Evolutionary conservation across 2,329 filamentous ascomycete genomes (phyloP).

Genomic region (Diaporthe sp.): DNA sequence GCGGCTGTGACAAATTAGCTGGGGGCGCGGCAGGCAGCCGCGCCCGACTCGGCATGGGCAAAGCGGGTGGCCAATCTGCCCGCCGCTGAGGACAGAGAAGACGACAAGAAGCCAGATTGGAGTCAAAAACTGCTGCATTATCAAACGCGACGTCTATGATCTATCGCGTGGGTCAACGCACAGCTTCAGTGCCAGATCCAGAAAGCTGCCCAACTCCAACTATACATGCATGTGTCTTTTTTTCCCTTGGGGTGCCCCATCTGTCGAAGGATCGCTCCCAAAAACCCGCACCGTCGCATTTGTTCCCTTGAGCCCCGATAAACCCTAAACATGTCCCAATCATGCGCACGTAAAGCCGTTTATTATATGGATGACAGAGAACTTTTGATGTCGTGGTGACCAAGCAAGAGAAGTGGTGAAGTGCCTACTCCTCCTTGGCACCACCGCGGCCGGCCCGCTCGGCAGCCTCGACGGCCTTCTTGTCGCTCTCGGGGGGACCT

Average conservation of each 20-base stretch:
- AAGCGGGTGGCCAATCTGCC: constrained; percentile 26
- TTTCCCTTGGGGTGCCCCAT: background rate
- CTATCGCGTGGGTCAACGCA: background rate
- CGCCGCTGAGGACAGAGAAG: background rate
- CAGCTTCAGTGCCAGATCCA: background rate
- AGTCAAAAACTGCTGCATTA: constrained; percentile 4
- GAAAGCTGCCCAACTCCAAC: background rate
- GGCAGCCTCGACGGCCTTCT: constrained; percentile 85
- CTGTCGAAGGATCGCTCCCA: background rate
- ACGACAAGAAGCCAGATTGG: background rate
- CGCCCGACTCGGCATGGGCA: constrained; percentile 18
- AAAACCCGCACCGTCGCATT: background rate
- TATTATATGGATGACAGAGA: background rate
- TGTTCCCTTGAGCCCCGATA: background rate
- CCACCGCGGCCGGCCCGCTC: constrained; percentile 81
- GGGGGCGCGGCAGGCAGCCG: constrained; percentile 37
- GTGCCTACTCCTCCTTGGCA: constrained; percentile 77
- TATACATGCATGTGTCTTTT: background rate
- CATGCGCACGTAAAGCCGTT: constrained; percentile 9
- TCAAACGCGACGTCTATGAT: constrained; percentile 19
- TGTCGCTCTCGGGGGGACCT: constrained; percentile 83
- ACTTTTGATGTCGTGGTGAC: background rate
- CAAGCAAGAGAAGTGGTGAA: background rate
- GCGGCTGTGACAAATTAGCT: constrained; percentile 21
- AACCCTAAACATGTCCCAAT: background rate